Evolutionary conservation across 192 early-diverging fungal genomes (phyloP).

Genomic region (Coemansia sp.): DNA sequence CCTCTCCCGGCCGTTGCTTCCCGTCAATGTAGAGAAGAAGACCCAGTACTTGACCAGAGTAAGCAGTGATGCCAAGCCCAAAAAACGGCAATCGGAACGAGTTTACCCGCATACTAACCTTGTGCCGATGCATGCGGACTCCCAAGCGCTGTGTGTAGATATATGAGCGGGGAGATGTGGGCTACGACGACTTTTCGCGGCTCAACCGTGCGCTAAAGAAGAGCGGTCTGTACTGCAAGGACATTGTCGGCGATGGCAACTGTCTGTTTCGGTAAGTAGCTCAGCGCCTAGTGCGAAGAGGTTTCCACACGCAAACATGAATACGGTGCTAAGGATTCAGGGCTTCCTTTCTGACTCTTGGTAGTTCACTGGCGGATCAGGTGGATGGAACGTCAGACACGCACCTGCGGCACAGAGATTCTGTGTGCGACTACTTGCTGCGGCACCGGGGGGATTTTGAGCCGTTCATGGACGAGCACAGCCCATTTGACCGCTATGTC

Average conservation of each 20-base stretch:
- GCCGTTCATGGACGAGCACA: slow-evolving; percentile 61
- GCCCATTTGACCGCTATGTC: slow-evolving; percentile 54
- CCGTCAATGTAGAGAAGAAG: slow-evolving; percentile 5
- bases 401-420: slow-evolving; percentile 50
- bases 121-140: no score
- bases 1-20: no score
- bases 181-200: slow-evolving; percentile 33
- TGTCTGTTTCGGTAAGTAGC: slow-evolving; percentile 56
- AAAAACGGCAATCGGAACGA: no score
- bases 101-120: no score
- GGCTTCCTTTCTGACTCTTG: not conserved
- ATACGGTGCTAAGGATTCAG: not conserved
- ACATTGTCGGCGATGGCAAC: slow-evolving; percentile 69
- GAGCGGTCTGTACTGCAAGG: slow-evolving; percentile 55
- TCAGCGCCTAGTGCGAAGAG: not conserved
- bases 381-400: slow-evolving; percentile 54
- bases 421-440: slow-evolving; percentile 60
- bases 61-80: no score
- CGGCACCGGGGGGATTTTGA: slow-evolving; percentile 54
- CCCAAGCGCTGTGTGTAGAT: not conserved
- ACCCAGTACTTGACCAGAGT: not conserved
- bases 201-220: slow-evolving; percentile 52
- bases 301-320: not conserved
- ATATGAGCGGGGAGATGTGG: not conserved
- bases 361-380: slow-evolving; percentile 57